phyloP scores from a whole-genome alignment of 2,329 filamentous ascomycete genomes.

The Cercospora sp. region DNA sequence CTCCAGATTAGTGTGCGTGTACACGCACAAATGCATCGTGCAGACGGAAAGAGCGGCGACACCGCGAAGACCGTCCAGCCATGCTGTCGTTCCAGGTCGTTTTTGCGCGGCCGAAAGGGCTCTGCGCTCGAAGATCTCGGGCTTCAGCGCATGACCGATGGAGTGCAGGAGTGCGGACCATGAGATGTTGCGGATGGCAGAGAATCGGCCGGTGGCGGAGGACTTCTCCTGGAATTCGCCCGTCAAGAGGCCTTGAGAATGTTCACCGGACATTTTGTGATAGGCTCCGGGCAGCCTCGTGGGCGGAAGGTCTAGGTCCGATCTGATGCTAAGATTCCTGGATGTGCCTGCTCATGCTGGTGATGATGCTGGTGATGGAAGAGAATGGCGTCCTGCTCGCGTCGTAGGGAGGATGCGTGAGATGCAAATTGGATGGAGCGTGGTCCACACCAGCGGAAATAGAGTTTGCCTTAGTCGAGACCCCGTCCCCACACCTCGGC shows the following conservation, averaged over 20 bases:
- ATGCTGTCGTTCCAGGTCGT: slow-evolving; percentile 49
- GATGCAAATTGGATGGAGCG: slow-evolving; percentile 3
- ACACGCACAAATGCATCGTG: slow-evolving; percentile 58
- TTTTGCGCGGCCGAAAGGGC: slow-evolving; percentile 15
- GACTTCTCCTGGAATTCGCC: slow-evolving; percentile 15
- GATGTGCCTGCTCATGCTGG: slow-evolving; percentile 5
- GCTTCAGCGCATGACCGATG: slow-evolving; percentile 14
- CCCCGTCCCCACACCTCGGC: slow-evolving; percentile 3
- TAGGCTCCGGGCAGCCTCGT: neutral
- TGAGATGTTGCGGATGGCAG: slow-evolving; percentile 7
- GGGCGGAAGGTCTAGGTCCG: neutral
- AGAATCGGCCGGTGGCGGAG: slow-evolving; percentile 2
- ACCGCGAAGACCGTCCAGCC: slow-evolving; percentile 64
- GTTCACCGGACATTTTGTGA: slow-evolving; percentile 10
- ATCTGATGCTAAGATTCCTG: neutral
- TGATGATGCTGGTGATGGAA: neutral
- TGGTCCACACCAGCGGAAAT: neutral
- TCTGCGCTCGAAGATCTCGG: slow-evolving; percentile 21
- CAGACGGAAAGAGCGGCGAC: slow-evolving; percentile 67
- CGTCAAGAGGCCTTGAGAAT: slow-evolving; percentile 9
- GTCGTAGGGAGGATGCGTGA: neutral
- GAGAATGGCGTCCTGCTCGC: neutral
- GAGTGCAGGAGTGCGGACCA: slow-evolving; percentile 1
- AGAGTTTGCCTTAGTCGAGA: neutral
- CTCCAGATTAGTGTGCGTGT: slow-evolving; percentile 56